A percentile compares a stretch with the other conserved stretches of the same genome.
phyloP scores from a whole-genome alignment of 495 filamentous ascomycete genomes.

The Penicillium mononematosum region DNA sequence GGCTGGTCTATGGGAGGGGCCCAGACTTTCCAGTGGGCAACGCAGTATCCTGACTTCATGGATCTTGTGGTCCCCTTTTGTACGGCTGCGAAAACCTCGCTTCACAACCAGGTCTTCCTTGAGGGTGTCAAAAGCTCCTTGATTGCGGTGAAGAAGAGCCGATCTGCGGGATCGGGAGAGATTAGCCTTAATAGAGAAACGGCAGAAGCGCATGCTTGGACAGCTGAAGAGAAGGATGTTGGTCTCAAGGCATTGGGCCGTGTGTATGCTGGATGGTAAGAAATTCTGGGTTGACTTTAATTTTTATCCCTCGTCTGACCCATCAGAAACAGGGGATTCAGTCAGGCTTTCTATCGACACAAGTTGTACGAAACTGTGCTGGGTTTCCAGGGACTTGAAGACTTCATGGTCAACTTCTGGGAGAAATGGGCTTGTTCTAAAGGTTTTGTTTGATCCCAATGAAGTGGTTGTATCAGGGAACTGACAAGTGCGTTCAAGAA shows the following conservation, averaged over 20 bases:
- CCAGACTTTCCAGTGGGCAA: conserved; percentile 70
- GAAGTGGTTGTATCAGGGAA: background rate
- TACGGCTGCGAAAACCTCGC: conserved; percentile 61
- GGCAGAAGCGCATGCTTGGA: conserved; percentile 51
- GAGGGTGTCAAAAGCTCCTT: conserved; percentile 69
- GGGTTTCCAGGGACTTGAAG: conserved; percentile 61
- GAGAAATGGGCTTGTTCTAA: conserved; percentile 68
- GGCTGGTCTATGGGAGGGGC: conserved; percentile 73
- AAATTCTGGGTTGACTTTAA: background rate
- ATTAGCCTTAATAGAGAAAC: conserved; percentile 34
- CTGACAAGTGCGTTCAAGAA: conserved; percentile 41
- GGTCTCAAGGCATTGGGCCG: conserved; percentile 69
- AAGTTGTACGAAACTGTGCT: conserved; percentile 60
- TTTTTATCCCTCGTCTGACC: background rate
- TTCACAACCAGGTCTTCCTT: conserved; percentile 72
- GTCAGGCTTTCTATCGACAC: conserved; percentile 68
- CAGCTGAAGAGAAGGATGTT: conserved; percentile 51
- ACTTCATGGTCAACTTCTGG: conserved; percentile 71
- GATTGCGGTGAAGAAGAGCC: conserved; percentile 57
- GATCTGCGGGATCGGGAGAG: conserved; percentile 49
- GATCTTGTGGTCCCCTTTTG: conserved; percentile 67
- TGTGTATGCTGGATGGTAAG: conserved; percentile 70
- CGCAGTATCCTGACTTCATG: conserved; percentile 69
- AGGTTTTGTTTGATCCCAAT: conserved; percentile 34
- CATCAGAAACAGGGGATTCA: conserved; percentile 53